A percentile compares a stretch with the other conserved stretches of the same genome.
Evolutionary conservation across 768 basidiomycete species (phyloP).

Genomic region (Russula earlei): DNA sequence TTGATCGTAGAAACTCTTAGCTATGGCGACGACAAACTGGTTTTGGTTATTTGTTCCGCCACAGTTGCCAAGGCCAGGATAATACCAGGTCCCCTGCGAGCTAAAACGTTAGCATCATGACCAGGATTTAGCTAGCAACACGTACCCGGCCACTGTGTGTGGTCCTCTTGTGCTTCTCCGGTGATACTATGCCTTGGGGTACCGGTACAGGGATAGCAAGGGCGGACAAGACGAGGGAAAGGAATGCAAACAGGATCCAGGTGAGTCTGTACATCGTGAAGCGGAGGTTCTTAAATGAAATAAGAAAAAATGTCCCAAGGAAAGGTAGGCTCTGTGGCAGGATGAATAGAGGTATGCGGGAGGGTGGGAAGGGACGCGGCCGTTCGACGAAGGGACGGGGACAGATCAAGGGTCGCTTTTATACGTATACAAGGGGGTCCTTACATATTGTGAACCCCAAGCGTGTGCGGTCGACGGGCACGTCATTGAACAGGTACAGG

Average conservation of each 20-base stretch:
- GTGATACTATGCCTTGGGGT: slow-evolving; percentile 25
- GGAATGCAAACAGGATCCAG: slow-evolving; percentile 30
- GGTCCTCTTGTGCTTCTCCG: slow-evolving; percentile 45
- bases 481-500: slow-evolving; percentile 12
- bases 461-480: slow-evolving; percentile 4
- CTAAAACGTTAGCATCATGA: background rate
- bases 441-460: slow-evolving; percentile 18
- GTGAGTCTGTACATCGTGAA: slow-evolving; percentile 34
- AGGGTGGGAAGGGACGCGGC: slow-evolving; percentile 21
- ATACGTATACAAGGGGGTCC: slow-evolving; percentile 2
- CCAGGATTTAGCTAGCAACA: slow-evolving; percentile 8
- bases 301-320: background rate
- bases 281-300: background rate
- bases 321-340: slow-evolving; percentile 3
- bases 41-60: background rate
- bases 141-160: slow-evolving; percentile 50
- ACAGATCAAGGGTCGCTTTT: slow-evolving; percentile 6
- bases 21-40: slow-evolving; percentile 12
- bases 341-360: slow-evolving; percentile 10
- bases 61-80: slow-evolving; percentile 15
- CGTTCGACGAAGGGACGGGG: slow-evolving; percentile 12
- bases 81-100: slow-evolving; percentile 16
- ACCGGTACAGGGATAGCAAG: slow-evolving; percentile 40
- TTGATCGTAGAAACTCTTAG: slow-evolving; percentile 5
- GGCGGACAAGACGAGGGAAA: slow-evolving; percentile 33